Percentiles rank a stretch among this genome's conserved stretches.
Conservation (phyloP, 495 filamentous ascomycete genomes). For the Podospora pseudopauciseta region DNA sequence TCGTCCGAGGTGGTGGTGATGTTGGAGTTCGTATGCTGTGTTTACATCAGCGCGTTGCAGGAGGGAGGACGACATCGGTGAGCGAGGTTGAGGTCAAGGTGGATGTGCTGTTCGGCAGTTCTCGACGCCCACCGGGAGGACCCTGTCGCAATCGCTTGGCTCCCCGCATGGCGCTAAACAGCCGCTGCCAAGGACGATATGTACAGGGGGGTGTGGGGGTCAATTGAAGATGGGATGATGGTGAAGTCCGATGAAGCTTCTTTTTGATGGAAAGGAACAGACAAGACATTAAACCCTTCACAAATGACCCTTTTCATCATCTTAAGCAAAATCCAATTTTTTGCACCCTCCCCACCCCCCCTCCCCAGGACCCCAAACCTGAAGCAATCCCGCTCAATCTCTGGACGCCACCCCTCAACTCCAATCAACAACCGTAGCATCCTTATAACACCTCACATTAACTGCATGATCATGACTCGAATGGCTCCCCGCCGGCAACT, state of each 20-base stretch:
- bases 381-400: not conserved
- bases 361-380: not conserved
- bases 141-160: not conserved
- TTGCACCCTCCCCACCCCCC: not conserved
- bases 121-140: not conserved
- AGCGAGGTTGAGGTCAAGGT: not conserved
- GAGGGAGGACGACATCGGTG: not conserved
- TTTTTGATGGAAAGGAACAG: not conserved
- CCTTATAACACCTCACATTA: conserved; percentile 24
- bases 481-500: conserved; percentile 23
- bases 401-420: not conserved
- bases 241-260: not conserved
- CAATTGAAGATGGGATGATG: not conserved
- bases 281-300: not conserved
- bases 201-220: not conserved
- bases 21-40: not conserved
- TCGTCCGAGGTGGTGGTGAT: not conserved
- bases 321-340: not conserved
- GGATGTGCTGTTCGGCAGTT: not conserved
- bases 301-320: not conserved
- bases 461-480: conserved; percentile 30
- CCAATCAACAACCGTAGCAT: conserved; percentile 9
- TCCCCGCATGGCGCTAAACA: not conserved
- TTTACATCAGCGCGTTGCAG: not conserved
- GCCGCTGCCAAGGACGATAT: not conserved